Conservation (phyloP, 2,329 filamentous ascomycete species). For the Fusarium marasasianum region DNA sequence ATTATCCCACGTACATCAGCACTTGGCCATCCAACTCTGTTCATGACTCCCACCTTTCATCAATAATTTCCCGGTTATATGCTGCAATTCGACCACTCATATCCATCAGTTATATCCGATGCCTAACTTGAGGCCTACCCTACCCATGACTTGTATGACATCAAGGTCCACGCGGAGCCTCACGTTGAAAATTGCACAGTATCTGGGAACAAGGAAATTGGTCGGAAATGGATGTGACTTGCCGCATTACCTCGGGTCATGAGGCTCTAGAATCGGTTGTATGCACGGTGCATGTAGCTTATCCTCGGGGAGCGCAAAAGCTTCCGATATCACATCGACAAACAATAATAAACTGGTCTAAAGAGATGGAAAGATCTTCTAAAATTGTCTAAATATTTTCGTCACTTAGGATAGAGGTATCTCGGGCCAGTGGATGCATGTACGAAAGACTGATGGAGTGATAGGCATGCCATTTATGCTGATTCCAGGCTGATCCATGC, state of each 20-base stretch:
- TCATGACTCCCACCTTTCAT: not conserved
- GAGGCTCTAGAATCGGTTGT: not conserved
- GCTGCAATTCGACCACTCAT: not conserved
- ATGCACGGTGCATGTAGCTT: not conserved
- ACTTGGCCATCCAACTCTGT: not conserved
- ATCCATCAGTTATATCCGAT: not conserved
- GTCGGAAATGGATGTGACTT: not conserved
- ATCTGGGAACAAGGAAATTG: not conserved
- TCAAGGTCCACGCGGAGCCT: not conserved
- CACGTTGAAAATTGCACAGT: not conserved
- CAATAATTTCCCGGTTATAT: not conserved
- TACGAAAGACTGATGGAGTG: not conserved
- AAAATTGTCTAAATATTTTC: not conserved
- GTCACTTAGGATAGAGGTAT: not conserved
- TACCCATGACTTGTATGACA: not conserved
- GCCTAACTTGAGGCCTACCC: not conserved
- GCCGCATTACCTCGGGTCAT: not conserved
- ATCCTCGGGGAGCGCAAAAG: not conserved
- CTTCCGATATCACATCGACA: not conserved
- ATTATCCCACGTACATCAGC: not conserved
- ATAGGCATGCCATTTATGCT: not conserved
- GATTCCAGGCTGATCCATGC: not conserved
- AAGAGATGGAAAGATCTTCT: not conserved
- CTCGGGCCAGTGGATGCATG: not conserved
- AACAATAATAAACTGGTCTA: not conserved